These are phyloP conservation scores for Trichoderma simmonsii DNA, from an alignment of 2,329 filamentous ascomycete genomes.

Conservation along the genomic window DNA sequence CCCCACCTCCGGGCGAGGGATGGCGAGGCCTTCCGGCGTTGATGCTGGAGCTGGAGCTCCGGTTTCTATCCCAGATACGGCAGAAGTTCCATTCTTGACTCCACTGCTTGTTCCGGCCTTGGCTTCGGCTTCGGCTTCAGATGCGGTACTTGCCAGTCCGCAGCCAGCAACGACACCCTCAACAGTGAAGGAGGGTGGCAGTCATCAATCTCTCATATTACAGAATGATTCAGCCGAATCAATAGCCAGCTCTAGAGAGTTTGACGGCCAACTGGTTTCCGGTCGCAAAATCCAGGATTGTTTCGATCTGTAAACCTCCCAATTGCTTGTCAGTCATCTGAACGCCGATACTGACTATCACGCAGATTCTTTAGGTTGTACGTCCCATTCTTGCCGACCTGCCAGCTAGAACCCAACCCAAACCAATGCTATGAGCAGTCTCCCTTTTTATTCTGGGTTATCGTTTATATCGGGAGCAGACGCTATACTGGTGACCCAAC, in stretches of 20 bases:
- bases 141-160: neutral
- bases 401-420: neutral
- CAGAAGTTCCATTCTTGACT: neutral
- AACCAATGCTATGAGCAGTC: slow-evolving; percentile 2
- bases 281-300: slow-evolving; percentile 8
- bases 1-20: neutral
- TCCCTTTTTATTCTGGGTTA: slow-evolving; percentile 36
- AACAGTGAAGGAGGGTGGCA: neutral
- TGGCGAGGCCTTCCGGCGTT: neutral
- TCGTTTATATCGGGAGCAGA: slow-evolving; percentile 37
- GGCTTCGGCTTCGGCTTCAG: neutral
- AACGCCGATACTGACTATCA: neutral
- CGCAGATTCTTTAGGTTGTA: slow-evolving; percentile 5
- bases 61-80: neutral
- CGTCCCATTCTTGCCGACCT: slow-evolving; percentile 6
- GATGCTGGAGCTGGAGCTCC: neutral
- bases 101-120: neutral
- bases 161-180: neutral
- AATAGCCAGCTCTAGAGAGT: neutral
- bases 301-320: neutral
- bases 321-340: neutral
- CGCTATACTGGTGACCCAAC: slow-evolving; percentile 36
- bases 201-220: neutral
- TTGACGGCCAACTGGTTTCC: neutral
- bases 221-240: neutral